These are phyloP conservation scores for Leccinum cinnamomeum DNA, from an alignment of 1,284 basidiomycete genomes.

Conservation along the genomic window DNA sequence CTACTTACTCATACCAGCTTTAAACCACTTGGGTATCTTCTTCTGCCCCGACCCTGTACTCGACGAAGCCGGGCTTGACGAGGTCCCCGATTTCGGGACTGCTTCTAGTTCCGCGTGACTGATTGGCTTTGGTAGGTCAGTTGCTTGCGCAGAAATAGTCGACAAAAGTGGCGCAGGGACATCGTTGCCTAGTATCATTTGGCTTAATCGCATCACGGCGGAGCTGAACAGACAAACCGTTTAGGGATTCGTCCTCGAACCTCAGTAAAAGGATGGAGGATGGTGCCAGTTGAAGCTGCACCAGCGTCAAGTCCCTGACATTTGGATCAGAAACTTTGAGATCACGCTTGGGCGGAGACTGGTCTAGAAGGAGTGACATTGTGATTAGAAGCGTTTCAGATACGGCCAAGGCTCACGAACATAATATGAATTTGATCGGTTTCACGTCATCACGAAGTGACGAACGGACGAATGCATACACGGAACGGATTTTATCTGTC, in stretches of 20 bases:
- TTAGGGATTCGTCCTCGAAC: conserved; percentile 72
- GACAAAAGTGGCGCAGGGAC: conserved; percentile 66
- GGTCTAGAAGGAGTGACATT: conserved; percentile 47
- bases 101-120: conserved; percentile 28
- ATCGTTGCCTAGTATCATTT: conserved; percentile 40
- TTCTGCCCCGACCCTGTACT: conserved; percentile 38
- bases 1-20: conserved; percentile 53
- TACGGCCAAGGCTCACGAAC: conserved; percentile 43
- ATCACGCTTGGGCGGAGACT: conserved; percentile 78
- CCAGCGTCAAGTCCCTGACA: conserved; percentile 65
- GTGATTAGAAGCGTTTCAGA: not conserved
- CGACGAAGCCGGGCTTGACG: conserved; percentile 24
- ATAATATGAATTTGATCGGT: conserved; percentile 77
- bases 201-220: not conserved
- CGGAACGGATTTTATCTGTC: conserved; percentile 69
- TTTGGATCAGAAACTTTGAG: conserved; percentile 74
- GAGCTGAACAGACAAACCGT: conserved; percentile 47
- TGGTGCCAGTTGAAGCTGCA: conserved; percentile 75
- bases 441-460: conserved; percentile 71
- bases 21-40: conserved; percentile 77
- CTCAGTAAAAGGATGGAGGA: conserved; percentile 75
- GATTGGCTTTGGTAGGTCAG: conserved; percentile 61
- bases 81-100: conserved; percentile 21
- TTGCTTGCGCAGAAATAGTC: conserved; percentile 53
- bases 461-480: conserved; percentile 83